These are phyloP conservation scores for Malassezia japonica DNA, from an alignment of 1,284 basidiomycete species.

Conservation along the genomic window DNA sequence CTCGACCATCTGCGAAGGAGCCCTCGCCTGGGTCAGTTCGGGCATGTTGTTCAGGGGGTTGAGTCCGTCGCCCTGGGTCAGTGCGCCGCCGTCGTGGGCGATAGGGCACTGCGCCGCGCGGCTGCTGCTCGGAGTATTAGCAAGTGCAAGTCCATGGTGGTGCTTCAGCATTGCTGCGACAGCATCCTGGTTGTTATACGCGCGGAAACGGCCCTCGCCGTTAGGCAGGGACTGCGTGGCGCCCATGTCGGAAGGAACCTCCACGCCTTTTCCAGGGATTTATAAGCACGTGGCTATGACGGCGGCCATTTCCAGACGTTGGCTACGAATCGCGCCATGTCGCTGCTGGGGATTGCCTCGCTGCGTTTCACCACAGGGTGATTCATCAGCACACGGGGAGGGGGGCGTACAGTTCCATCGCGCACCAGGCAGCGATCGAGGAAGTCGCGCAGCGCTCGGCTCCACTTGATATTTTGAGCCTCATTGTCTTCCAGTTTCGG, in stretches of 20 bases:
- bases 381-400: constrained; percentile 70
- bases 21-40: constrained; percentile 60
- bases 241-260: constrained; percentile 4
- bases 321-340: constrained; percentile 62
- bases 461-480: constrained; percentile 58
- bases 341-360: constrained; percentile 60
- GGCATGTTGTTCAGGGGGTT: constrained; percentile 90
- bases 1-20: constrained; percentile 55
- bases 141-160: constrained; percentile 14
- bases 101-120: constrained; percentile 30
- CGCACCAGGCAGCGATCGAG: constrained; percentile 69
- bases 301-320: constrained; percentile 71
- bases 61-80: constrained; percentile 18
- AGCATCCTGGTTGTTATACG: constrained; percentile 27
- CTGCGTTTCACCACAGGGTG: constrained; percentile 83
- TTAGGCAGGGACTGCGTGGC: constrained; percentile 5
- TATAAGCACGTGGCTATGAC: background rate
- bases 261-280: background rate
- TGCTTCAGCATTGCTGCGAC: constrained; percentile 28
- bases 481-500: constrained; percentile 60
- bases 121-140: constrained; percentile 13
- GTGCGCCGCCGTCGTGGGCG: constrained; percentile 21
- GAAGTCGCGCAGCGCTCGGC: constrained; percentile 80
- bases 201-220: background rate
- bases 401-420: constrained; percentile 59